A percentile compares a stretch with the other conserved stretches of the same genome.
Evolutionary conservation across 2,329 filamentous ascomycete species (phyloP).

Genomic region (Claviceps capensis): DNA sequence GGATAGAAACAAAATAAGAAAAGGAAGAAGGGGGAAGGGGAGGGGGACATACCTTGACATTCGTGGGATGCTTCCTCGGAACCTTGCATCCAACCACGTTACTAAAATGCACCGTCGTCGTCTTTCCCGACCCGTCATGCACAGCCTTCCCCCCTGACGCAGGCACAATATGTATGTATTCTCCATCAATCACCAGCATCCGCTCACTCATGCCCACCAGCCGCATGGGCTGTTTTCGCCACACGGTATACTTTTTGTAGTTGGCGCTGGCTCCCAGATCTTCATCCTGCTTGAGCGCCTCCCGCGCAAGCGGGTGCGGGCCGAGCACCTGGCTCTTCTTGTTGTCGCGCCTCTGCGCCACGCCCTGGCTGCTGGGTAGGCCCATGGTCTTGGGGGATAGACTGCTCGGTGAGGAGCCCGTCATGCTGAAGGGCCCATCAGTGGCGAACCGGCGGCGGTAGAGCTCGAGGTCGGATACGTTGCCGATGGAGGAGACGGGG

Average conservation of each 20-base stretch:
- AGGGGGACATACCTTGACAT: conserved; percentile 50
- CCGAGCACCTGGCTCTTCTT: conserved; percentile 39
- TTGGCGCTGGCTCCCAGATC: conserved; percentile 42
- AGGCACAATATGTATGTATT: conserved; percentile 78
- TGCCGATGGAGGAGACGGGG: conserved; percentile 65
- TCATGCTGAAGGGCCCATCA: conserved; percentile 56
- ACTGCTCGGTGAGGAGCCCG: conserved; percentile 55
- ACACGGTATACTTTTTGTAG: conserved; percentile 68
- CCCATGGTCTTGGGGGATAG: conserved; percentile 53
- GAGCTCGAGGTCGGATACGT: conserved; percentile 61
- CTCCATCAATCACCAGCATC: conserved; percentile 66
- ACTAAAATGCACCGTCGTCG: conserved; percentile 69
- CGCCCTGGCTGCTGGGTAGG: conserved; percentile 29
- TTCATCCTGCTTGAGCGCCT: conserved; percentile 46
- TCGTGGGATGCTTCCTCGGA: conserved; percentile 63
- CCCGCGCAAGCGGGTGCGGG: conserved; percentile 53
- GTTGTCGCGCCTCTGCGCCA: conserved; percentile 33
- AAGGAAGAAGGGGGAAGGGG: background rate
- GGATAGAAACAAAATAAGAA: background rate
- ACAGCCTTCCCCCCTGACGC: conserved; percentile 51
- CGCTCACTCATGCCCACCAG: conserved; percentile 65
- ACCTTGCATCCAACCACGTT: conserved; percentile 75
- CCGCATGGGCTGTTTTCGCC: conserved; percentile 70
- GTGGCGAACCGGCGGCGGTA: conserved; percentile 62
- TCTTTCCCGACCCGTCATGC: conserved; percentile 52